phyloP scores from a whole-genome alignment of 495 filamentous ascomycete genomes.

The Physcia stellaris region DNA sequence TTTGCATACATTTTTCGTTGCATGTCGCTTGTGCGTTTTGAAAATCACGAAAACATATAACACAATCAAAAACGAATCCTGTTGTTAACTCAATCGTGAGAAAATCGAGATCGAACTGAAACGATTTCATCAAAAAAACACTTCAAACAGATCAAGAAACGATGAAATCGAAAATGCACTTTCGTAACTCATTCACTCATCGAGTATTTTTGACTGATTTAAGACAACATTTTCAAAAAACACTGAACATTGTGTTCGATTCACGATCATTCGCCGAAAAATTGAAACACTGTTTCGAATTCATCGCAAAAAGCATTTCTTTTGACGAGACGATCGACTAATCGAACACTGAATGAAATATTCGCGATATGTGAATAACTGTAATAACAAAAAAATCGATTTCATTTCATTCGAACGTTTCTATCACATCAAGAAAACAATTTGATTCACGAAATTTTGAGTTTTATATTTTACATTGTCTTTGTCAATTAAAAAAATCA shows the following conservation, averaged over 20 bases:
- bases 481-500: too few relatives aligned
- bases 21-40: too few relatives aligned
- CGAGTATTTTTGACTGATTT: constrained; percentile 37
- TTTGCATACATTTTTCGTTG: too few relatives aligned
- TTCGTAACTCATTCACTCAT: too few relatives aligned
- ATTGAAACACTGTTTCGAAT: constrained; percentile 32
- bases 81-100: too few relatives aligned
- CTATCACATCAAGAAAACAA: too few relatives aligned
- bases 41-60: too few relatives aligned
- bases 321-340: constrained; percentile 58
- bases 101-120: too few relatives aligned
- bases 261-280: constrained; percentile 38
- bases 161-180: constrained; percentile 1
- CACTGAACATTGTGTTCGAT: constrained; percentile 35
- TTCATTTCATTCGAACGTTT: constrained; percentile 12
- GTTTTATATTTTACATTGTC: background rate
- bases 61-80: too few relatives aligned
- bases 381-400: constrained; percentile 13
- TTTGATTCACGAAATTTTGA: too few relatives aligned
- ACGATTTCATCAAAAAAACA: background rate
- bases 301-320: constrained; percentile 29
- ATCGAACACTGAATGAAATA: constrained; percentile 31
- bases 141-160: background rate
- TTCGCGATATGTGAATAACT: constrained; percentile 20
- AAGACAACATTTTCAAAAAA: constrained; percentile 43